phyloP scores from a whole-genome alignment of 805 yeast species.

The Nakazawaea molendinolei region DNA sequence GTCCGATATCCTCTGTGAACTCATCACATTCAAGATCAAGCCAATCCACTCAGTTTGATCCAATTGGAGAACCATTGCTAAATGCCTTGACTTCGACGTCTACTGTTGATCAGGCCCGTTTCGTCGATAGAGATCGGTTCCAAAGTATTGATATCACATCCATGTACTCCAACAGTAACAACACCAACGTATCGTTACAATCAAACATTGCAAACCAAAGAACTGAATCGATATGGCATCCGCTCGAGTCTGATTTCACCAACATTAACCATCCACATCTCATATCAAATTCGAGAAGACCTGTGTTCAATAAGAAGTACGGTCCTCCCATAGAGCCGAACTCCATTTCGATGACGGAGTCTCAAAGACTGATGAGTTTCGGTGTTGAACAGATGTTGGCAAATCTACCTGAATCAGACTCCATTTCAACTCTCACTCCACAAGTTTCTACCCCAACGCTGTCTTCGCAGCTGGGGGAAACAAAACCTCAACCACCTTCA shows the following conservation, averaged over 20 bases:
- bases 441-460: too few species aligned
- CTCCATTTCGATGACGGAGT: not conserved
- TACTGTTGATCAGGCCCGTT: not conserved
- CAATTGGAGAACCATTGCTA: conserved; percentile 11
- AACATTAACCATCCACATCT: conserved; percentile 8
- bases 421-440: too few species aligned
- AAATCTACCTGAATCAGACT: too few species aligned
- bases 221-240: conserved; percentile 20
- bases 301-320: not conserved
- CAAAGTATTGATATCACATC: conserved; percentile 14
- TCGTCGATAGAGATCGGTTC: conserved; percentile 2
- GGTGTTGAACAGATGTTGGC: conserved; percentile 21
- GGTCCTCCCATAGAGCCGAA: not conserved
- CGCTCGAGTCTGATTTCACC: conserved; percentile 15
- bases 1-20: conserved; percentile 5
- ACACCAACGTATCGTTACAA: conserved; percentile 8
- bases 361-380: conserved; percentile 17
- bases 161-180: conserved; percentile 6
- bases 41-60: conserved; percentile 7
- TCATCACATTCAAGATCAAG: conserved; percentile 5
- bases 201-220: conserved; percentile 1
- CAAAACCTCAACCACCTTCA: not conserved
- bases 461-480: too few species aligned
- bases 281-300: too few species aligned
- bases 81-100: conserved; percentile 4